Evolutionary conservation across 2,329 filamentous ascomycete genomes (phyloP).

Genomic region (Sphaerulina vaccinii): DNA sequence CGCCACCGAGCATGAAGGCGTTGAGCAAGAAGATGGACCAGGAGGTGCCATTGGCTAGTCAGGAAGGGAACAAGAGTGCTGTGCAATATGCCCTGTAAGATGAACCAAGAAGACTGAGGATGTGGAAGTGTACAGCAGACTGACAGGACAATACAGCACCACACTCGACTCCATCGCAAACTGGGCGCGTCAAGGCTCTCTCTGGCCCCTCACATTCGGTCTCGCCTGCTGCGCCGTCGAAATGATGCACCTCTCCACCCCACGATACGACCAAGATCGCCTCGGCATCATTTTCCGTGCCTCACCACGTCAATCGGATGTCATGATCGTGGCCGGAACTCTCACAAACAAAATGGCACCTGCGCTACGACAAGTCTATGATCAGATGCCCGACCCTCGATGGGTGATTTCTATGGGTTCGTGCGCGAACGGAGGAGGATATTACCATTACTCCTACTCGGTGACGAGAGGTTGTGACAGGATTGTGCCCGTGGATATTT

Average conservation of each 20-base stretch:
- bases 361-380: conserved; percentile 81
- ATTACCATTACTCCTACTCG: conserved; percentile 80
- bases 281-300: conserved; percentile 88
- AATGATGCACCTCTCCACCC: conserved; percentile 89
- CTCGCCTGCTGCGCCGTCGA: conserved; percentile 87
- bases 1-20: conserved; percentile 51
- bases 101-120: not conserved
- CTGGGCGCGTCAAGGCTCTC: conserved; percentile 79
- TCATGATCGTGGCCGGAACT: conserved; percentile 93
- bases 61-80: conserved; percentile 75
- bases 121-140: conserved; percentile 1
- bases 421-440: conserved; percentile 78
- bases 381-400: conserved; percentile 87
- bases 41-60: conserved; percentile 74
- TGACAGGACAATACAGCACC: conserved; percentile 54
- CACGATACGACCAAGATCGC: conserved; percentile 85
- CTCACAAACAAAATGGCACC: conserved; percentile 95
- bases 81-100: conserved; percentile 83
- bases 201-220: conserved; percentile 88
- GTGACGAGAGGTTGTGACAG: conserved; percentile 74
- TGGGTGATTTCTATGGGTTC: conserved; percentile 85
- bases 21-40: conserved; percentile 53
- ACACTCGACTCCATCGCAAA: conserved; percentile 77
- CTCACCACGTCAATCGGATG: conserved; percentile 81
- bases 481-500: conserved; percentile 76